Base-by-base conservation (phyloP, 495 filamentous ascomycete genomes). In the Podospora fimiseda region DNA sequence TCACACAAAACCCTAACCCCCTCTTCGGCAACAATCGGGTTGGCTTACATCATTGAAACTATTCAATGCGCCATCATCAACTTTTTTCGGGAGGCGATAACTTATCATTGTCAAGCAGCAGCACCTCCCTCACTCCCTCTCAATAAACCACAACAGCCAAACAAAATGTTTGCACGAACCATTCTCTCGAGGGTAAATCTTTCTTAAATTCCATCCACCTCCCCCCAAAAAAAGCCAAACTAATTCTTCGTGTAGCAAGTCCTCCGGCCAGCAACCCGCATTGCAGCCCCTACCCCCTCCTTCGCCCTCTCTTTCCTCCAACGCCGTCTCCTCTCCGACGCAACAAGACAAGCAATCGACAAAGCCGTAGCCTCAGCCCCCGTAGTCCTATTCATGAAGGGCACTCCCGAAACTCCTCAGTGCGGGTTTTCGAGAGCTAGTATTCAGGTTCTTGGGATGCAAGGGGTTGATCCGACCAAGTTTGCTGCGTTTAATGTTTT, bases 331-430 rank as follows among this genome's bases (percentile, higher is more conserved):
- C 78, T 98, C 36, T 96, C 93, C 11, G 75, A 82, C 23, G 81
- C 89, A 57, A 90, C 85, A 18, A 78, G 73, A 52, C 67, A 79
- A 22, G 89, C 90, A 3, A 96, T 98, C 56, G 87, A 96, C 62
- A 87, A 90, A 66, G 91, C 90, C 8, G 81, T 97, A 16, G 72
- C 66, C 20, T 87, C 89, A 1, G 84, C 89, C 9, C 92, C 91
- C 3, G 92, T 98, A 0, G 93, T 98, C 14, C 79, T 98, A 21
- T 98, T 97, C 75, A 97, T 97, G 92, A 97, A 97, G 72, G 92
- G 93, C 47, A 96, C 93, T 2, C 93, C 93, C 38, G 93, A 96
- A 70, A 89, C 80, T 19, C 93, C 93, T n/a, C 92, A 98, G 66
- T 98, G 93, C 69, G 93, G 93, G 37, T 98, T 96, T 75, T 98